Evolutionary conservation across 148 eudicot species (phyloP).

Genomic region (Pharnaceum exiguum): DNA sequence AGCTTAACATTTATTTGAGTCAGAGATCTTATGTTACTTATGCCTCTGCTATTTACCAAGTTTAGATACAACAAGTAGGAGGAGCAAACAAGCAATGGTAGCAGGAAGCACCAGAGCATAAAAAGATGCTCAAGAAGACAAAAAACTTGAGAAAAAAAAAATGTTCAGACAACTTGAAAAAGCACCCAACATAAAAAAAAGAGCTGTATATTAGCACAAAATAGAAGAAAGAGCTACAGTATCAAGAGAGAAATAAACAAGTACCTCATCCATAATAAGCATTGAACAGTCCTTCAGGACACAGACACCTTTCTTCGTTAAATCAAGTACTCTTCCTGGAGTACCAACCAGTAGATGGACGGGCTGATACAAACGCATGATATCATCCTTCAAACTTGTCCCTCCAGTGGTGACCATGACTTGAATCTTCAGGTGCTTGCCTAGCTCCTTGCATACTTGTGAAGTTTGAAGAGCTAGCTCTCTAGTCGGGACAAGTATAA

Average conservation of each 20-base stretch:
- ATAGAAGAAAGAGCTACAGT: not conserved
- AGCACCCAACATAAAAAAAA: not conserved
- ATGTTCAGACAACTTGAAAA: too few relatives aligned
- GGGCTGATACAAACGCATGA: conserved; percentile 91
- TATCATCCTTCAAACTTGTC: conserved; percentile 86
- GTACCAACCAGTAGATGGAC: conserved; percentile 92
- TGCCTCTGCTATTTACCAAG: not conserved
- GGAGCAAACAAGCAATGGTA: not conserved
- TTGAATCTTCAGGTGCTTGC: conserved; percentile 72
- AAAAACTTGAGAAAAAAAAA: too few relatives aligned
- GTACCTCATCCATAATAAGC: conserved; percentile 91
- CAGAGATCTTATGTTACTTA: not conserved
- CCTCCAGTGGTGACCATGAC: conserved; percentile 96
- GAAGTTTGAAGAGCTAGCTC: conserved; percentile 93
- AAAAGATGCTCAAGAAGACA: too few relatives aligned
- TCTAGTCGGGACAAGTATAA: conserved; percentile 88
- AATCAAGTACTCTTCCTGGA: conserved; percentile 90
- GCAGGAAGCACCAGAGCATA: too few relatives aligned
- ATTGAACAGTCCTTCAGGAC: conserved; percentile 63
- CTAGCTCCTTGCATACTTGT: conserved; percentile 95
- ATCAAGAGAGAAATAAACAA: not conserved
- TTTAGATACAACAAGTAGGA: too few relatives aligned
- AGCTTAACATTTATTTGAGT: not conserved
- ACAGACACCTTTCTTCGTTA: conserved; percentile 76
- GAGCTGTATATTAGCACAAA: not conserved